Base-by-base conservation (phyloP, 2,329 filamentous ascomycete species). In the Cladophialophora bantiana region DNA sequence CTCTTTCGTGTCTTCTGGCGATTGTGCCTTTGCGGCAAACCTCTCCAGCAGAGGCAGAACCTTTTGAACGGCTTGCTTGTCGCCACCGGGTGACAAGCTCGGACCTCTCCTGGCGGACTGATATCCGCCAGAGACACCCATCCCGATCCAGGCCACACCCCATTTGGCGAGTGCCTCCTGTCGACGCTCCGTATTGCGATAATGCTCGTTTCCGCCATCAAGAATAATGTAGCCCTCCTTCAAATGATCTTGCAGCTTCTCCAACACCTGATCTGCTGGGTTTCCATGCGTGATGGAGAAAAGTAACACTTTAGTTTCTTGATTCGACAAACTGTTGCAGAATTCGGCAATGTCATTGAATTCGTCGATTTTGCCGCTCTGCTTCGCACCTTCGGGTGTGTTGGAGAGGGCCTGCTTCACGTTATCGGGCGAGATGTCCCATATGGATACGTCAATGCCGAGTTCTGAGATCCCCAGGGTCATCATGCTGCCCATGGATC, bases 51-150 rank as follows among this genome's bases (percentile, higher is more conserved):
- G 4, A 12, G 55, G 55, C 35, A 58, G 18, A 12, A 58, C 55
- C 55, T 40, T 58, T 10, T 42, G n/a, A 7, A 58, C 18, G 13
- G 36, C 55, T 20, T 35, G 34, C 36, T n/a, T 40, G 18, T 58
- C 55, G 7, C 55, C 55, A n/a, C 55, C 55, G 9, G 55, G 55
- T 9, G 55, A 58, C 34, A 58, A 40, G n/a, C 34, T 40, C 6
- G 34, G 55, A 9, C 55, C 55, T n/a, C 36, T n/a, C 36, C 55
- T 18, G 18, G 55, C 55, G 5, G 55, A 58, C 34, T 58, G 55
- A 42, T 58, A 58, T 10, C 55, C 55, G 20, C 55, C 55, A 18
- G 55, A 58, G n/a, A 40, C 55, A 10, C 55, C 55, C 55, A 58
- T 58, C 18, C 55, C 55, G 20, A 58, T 58, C 34, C 36, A 58